Evolutionary conservation across 1,139 yeast species (phyloP).

Genomic region (Pichia sp.): DNA sequence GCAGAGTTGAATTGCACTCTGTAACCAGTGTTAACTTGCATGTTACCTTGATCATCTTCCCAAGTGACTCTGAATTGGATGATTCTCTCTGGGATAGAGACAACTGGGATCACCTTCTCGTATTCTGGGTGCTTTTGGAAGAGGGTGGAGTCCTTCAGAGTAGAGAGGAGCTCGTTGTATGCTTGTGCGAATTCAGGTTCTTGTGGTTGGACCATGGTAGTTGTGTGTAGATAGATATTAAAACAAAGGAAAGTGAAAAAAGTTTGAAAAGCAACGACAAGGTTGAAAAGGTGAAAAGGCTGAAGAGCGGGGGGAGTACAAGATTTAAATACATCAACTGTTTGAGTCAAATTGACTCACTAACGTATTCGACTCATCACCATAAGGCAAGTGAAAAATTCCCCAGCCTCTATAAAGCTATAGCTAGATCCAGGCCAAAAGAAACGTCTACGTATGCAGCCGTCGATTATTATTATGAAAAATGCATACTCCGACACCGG

Average conservation of each 20-base stretch:
- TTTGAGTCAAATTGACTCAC: too few species aligned
- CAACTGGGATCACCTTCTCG: conserved; percentile 82
- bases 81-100: conserved; percentile 92
- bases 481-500: too few species aligned
- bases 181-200: conserved; percentile 99
- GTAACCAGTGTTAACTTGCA: conserved; percentile 95
- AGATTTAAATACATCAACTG: too few species aligned
- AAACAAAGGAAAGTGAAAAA: neutral
- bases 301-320: too few species aligned
- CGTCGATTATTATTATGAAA: too few species aligned
- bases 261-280: neutral
- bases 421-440: too few species aligned
- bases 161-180: conserved; percentile 83
- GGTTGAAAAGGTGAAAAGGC: neutral
- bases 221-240: neutral
- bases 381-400: too few species aligned
- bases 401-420: too few species aligned
- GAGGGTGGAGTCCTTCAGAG: conserved; percentile 85
- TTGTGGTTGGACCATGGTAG: conserved; percentile 33
- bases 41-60: conserved; percentile 92
- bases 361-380: too few species aligned
- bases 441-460: too few species aligned
- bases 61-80: conserved; percentile 96
- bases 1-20: conserved; percentile 99
- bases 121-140: conserved; percentile 87